Percentiles rank a stretch among this genome's conserved stretches.
These are phyloP conservation scores for Pluteus cervinus DNA, from an alignment of 768 basidiomycete genomes.

Conservation along the genomic window DNA sequence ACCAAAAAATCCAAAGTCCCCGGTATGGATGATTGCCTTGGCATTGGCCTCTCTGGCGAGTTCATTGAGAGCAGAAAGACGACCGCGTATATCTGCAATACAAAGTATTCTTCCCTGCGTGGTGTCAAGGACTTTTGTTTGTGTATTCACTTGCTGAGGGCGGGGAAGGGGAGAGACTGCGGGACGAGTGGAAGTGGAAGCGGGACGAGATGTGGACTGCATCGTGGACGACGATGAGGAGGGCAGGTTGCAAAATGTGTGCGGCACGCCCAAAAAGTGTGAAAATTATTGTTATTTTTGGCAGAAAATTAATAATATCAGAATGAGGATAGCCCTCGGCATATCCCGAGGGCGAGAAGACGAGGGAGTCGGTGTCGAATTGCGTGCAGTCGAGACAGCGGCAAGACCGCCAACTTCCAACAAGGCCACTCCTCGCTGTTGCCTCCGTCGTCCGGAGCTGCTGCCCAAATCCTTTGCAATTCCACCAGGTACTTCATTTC, in stretches of 20 bases:
- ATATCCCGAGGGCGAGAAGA: conserved; percentile 10
- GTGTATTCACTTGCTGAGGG: conserved; percentile 55
- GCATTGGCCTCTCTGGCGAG: conserved; percentile 86
- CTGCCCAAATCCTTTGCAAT: too few relatives aligned
- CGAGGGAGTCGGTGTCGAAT: too few relatives aligned
- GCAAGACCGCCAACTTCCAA: too few relatives aligned
- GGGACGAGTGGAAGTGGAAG: conserved; percentile 55
- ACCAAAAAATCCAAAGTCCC: conserved; percentile 99
- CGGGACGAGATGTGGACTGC: conserved; percentile 51
- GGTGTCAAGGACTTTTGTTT: conserved; percentile 75
- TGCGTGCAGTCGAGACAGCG: too few relatives aligned
- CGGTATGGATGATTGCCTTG: conserved; percentile 92
- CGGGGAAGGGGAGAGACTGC: conserved; percentile 50
- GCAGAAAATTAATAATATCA: too few relatives aligned
- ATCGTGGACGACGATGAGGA: conserved; percentile 25
- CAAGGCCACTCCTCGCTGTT: background rate
- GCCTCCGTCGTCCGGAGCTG: too few relatives aligned
- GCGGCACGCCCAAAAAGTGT: conserved; percentile 13
- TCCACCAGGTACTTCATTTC: too few relatives aligned
- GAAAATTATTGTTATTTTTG: too few relatives aligned
- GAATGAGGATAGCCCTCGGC: too few relatives aligned
- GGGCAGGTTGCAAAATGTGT: conserved; percentile 9
- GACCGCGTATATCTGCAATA: conserved; percentile 89
- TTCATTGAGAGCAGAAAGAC: conserved; percentile 83
- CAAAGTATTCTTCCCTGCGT: conserved; percentile 86